Base-by-base conservation (phyloP, 2,329 filamentous ascomycete species). In the Furcasterigmium furcatum region DNA sequence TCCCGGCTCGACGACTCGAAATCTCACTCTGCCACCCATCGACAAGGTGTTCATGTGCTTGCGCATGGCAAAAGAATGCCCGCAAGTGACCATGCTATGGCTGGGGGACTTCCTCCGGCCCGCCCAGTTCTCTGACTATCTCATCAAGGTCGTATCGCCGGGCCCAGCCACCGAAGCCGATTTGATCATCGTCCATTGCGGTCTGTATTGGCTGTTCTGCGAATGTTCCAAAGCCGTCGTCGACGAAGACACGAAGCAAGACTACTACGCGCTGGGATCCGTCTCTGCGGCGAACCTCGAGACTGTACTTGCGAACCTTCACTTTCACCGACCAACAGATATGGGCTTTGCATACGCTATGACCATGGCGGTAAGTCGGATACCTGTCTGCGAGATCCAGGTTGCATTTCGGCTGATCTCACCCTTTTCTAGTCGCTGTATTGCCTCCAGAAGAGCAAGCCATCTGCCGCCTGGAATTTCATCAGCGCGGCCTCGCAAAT, bases 91-190 rank as follows among this genome's bases (percentile, higher is more conserved):
- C 1, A 41, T 46, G 12, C 38, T 42, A 5, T 49, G 47, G 44
- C 40, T 38, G 12, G 29, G 35, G 13, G 44, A 48, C 4, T 27
- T 38, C 4, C 46, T 18, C 5, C 19, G 36, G 3, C 2, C 46
- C 10, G 35, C 39, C 4, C 38, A 51, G 2, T 56, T 57, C 24
- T 52, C 44, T 3, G 48, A 51, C 7, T 50, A 52, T 24, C 50
- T 54, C 19, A 47, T 58, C 21, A 54, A 50, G 14, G 48, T 57
- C 8, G 51, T 44, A n/a, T 55, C 52, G 1, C 53, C 54, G 5
- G 53, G 52, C 2, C 38, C 38, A 10, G 38, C 46, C 0, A 48
- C 52, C 1, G 45, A 52, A 14, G 47, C 48, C 4, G 54, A 57
- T n/a, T 22, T 56, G 6, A 55, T 57, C 29, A 54, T 52, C n/a